phyloP scores from a whole-genome alignment of 257 asterid genomes.

The Nicotiana sylvestris region DNA sequence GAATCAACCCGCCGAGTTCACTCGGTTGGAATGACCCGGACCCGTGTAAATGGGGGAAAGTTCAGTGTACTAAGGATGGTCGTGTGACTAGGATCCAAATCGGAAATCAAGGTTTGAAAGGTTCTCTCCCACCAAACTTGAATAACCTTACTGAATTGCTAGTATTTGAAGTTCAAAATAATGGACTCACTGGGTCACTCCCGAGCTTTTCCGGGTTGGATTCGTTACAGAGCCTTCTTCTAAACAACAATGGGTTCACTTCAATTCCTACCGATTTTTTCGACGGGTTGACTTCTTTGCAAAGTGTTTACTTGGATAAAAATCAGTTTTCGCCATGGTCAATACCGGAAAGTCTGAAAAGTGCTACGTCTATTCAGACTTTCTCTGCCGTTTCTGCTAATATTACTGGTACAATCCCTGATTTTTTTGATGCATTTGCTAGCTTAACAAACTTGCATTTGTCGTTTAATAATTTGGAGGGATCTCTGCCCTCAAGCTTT shows the following conservation, averaged over 20 bases:
- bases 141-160: constrained; percentile 40
- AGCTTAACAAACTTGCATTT: constrained; percentile 38
- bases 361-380: constrained; percentile 29
- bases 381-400: constrained; percentile 60
- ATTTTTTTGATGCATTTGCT: constrained; percentile 36
- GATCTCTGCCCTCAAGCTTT: constrained; percentile 55
- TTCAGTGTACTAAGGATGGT: constrained; percentile 11
- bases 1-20: constrained; percentile 26
- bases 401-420: constrained; percentile 57
- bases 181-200: constrained; percentile 53
- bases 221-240: constrained; percentile 35
- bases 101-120: constrained; percentile 41
- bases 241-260: constrained; percentile 53
- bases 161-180: constrained; percentile 49
- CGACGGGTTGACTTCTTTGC: constrained; percentile 59
- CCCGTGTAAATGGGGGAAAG: constrained; percentile 24
- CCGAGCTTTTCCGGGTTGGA: constrained; percentile 63
- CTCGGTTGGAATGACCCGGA: constrained; percentile 26
- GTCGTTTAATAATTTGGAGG: constrained; percentile 53
- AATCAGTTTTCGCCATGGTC: constrained; percentile 56
- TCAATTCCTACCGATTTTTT: constrained; percentile 71
- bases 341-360: constrained; percentile 45
- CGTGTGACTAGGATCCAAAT: constrained; percentile 63
- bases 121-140: constrained; percentile 53
- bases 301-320: constrained; percentile 44